Percentiles rank a stretch among this genome's conserved stretches.
Conservation (phyloP, 371 early-diverging fungal species). For the Mucor ambiguus region DNA sequence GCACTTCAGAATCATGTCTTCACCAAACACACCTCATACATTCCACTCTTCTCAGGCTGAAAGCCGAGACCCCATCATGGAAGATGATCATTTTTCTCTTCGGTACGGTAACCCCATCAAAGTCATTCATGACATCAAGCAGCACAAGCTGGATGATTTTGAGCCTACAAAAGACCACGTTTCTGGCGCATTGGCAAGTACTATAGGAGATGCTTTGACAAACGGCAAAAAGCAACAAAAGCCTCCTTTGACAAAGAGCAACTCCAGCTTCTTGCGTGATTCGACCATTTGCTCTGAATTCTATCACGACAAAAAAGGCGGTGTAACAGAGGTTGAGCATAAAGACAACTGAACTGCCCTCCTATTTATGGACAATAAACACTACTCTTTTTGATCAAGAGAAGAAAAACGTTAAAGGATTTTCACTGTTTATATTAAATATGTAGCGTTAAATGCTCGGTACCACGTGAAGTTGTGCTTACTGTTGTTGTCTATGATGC, state of each 20-base stretch:
- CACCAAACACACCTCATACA: background rate
- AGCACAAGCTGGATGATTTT: conserved; percentile 25
- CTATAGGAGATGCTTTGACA: conserved; percentile 6
- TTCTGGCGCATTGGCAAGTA: conserved; percentile 14
- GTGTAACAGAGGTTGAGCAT: conserved; percentile 35
- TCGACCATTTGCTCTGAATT: conserved; percentile 33
- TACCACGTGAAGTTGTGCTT: background rate
- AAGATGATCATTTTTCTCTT: conserved; percentile 41
- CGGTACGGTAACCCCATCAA: conserved; percentile 45
- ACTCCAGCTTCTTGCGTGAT: conserved; percentile 27
- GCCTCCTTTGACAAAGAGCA: conserved; percentile 8
- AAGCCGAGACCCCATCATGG: conserved; percentile 40
- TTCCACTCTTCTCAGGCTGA: conserved; percentile 13
- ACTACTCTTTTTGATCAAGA: background rate
- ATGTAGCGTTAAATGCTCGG: background rate
- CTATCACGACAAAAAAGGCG: conserved; percentile 30
- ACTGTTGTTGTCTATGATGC: background rate
- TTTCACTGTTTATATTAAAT: background rate
- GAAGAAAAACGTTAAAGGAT: background rate
- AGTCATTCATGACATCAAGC: conserved; percentile 35
- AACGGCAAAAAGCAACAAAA: background rate
- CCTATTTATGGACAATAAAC: background rate
- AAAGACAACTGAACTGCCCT: background rate
- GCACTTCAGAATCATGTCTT: background rate
- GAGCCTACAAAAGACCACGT: conserved; percentile 33